phyloP scores from a whole-genome alignment of 345 rosid genomes.

The Cardamine resedifolia region DNA sequence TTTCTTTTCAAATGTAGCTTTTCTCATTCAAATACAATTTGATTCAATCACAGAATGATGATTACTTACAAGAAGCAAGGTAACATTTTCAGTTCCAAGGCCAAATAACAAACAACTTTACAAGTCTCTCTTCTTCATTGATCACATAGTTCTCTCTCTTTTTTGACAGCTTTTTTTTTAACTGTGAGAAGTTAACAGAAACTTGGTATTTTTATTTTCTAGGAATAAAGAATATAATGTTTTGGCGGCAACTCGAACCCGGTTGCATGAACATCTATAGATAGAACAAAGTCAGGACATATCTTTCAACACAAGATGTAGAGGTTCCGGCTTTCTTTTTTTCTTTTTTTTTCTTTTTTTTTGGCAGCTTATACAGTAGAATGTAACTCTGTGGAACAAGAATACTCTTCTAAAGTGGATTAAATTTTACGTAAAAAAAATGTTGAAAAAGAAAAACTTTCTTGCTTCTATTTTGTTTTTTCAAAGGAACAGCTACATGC shows the following conservation, averaged over 20 bases:
- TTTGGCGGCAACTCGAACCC: conserved; percentile 32
- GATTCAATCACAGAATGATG: background rate
- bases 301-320: conserved; percentile 32
- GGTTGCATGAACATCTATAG: conserved; percentile 23
- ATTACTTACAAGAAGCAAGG: background rate
- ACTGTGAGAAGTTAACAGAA: background rate
- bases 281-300: conserved; percentile 37
- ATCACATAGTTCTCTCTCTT: background rate
- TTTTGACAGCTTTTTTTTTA: background rate
- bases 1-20: background rate
- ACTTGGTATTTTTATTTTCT: background rate
- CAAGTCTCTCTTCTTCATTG: background rate
- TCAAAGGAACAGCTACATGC: conserved; percentile 28
- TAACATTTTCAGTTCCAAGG: background rate
- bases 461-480: conserved; percentile 3
- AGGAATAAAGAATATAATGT: conserved; percentile 26
- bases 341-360: background rate
- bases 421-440: conserved; percentile 3
- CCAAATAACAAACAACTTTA: conserved; percentile 3
- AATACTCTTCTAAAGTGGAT: conserved; percentile 27
- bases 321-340: background rate
- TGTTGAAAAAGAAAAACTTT: conserved; percentile 10
- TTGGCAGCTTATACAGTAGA: background rate
- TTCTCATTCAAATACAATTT: background rate
- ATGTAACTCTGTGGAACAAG: conserved; percentile 13